These are phyloP conservation scores for Saprolegnia parasitica DNA, from an alignment of 352 stramenopile species.

Conservation along the genomic window DNA sequence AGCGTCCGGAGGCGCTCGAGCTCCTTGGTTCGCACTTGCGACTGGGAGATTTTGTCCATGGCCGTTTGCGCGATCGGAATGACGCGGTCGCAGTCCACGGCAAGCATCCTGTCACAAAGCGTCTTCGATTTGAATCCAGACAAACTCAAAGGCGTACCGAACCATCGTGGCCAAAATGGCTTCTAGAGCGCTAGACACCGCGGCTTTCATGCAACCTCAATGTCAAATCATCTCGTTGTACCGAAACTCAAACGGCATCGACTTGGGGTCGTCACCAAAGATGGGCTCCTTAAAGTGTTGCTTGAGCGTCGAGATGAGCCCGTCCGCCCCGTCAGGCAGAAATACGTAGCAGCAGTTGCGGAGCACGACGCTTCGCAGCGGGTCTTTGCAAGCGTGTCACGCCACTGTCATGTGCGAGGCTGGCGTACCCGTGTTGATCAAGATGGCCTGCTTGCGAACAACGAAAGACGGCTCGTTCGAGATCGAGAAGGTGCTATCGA, in stretches of 20 bases:
- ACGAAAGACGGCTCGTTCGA: slow-evolving; percentile 27
- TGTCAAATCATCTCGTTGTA: background rate
- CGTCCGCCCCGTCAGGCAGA: slow-evolving; percentile 20
- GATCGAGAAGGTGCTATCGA: slow-evolving; percentile 26
- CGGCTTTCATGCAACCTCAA: background rate
- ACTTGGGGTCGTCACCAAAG: slow-evolving; percentile 2
- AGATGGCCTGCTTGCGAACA: slow-evolving; percentile 30
- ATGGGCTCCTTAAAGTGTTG: slow-evolving; percentile 11
- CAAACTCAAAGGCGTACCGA: background rate
- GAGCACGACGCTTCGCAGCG: slow-evolving; percentile 19
- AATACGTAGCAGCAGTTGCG: slow-evolving; percentile 14
- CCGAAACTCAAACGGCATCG: slow-evolving; percentile 17
- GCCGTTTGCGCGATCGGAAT: background rate
- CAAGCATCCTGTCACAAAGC: background rate
- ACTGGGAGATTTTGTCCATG: slow-evolving; percentile 17
- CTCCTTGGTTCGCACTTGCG: background rate
- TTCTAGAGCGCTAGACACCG: background rate
- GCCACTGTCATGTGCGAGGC: background rate
- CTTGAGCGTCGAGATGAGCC: slow-evolving; percentile 9
- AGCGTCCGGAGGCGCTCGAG: slow-evolving; percentile 20
- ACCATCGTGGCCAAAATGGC: slow-evolving; percentile 1
- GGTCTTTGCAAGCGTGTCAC: slow-evolving; percentile 10
- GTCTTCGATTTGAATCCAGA: background rate
- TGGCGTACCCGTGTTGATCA: slow-evolving; percentile 28
- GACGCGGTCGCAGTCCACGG: slow-evolving; percentile 6